Evolutionary conservation across 2,329 filamentous ascomycete genomes (phyloP), one percentile per base, ranked within the genome.

Genomic region (Clonostachys byssicola): DNA sequence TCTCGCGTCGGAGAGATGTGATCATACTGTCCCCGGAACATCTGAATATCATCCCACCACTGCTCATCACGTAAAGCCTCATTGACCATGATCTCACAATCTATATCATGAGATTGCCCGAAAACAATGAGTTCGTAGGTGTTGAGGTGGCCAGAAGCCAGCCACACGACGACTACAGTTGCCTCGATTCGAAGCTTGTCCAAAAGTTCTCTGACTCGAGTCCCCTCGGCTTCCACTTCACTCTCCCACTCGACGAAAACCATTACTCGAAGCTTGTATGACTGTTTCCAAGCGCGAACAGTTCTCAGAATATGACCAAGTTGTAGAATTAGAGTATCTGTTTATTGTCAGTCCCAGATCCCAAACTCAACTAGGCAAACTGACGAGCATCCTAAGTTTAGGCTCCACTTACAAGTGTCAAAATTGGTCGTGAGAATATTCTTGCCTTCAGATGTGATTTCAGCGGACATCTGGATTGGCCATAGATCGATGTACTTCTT

Each of bases 401-500:
- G 18, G 1, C 1, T 33, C 17, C 17, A 65, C 79, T 66, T 81
- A 77, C 91, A 95, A 1, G 90, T 95, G 62, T 95, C 90, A 62
- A 95, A 95, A 54, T 95, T 95, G 1, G 88, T 94, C 1, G 90
- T 95, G 47, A 92, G 65, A 6, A 94, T 75, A 52, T 76, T 83
- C 59, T 82, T 80, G 2, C 76, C 77, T 52, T 86, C 83, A 2
- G 85, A 74, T 1, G 82, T 80, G 34, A 94, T 80, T 56, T 92
- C 88, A 2, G 89, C 89, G 6, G 89, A 92, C 89, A 95, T 95
- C 54, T 95, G 91, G 46, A 95, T 94, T 0, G 90, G 90, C 90
- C 90, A 95, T 5, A 95, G 70, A 58, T 95, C 90, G 51, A 95
- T 89, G 58, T 86, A 92, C 57, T 83, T 88, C 60, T 92, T 92